Evolutionary conservation across 768 basidiomycete species (phyloP).

Genomic region (Trametes meyenii): DNA sequence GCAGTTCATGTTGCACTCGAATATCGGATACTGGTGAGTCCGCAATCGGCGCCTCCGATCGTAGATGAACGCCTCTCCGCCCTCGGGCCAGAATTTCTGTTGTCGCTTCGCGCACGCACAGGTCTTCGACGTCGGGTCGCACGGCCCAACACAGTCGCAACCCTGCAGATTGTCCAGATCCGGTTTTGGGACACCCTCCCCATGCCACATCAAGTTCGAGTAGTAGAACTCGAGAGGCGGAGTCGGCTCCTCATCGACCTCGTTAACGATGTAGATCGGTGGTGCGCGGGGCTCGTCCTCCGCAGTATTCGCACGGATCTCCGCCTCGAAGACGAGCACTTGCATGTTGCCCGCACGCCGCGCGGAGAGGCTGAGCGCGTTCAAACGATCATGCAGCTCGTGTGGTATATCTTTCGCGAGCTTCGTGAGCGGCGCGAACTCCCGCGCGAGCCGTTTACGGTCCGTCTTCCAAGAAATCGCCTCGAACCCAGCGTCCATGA

Average conservation of each 20-base stretch:
- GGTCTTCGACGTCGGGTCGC: conserved; percentile 71
- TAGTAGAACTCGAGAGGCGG: conserved; percentile 90
- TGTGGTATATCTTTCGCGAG: conserved; percentile 59
- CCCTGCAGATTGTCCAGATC: conserved; percentile 59
- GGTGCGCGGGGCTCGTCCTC: conserved; percentile 73
- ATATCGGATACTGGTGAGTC: conserved; percentile 59
- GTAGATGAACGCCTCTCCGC: conserved; percentile 65
- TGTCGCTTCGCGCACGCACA: conserved; percentile 75
- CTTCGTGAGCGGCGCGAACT: conserved; percentile 23
- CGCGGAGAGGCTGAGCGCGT: conserved; percentile 46
- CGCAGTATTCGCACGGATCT: conserved; percentile 65
- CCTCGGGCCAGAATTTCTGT: conserved; percentile 39
- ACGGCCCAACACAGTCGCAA: conserved; percentile 76
- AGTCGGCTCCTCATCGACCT: conserved; percentile 65
- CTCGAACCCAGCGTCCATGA: conserved; percentile 22
- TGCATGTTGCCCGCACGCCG: conserved; percentile 44
- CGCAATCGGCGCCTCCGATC: conserved; percentile 58
- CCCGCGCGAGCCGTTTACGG: conserved; percentile 17
- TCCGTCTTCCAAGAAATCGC: conserved; percentile 27
- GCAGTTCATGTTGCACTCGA: conserved; percentile 86
- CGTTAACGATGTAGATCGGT: conserved; percentile 65
- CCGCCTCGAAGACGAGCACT: conserved; percentile 61
- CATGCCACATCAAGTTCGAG: conserved; percentile 80
- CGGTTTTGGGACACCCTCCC: conserved; percentile 66
- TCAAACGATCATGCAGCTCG: conserved; percentile 66